Base-by-base conservation (phyloP, 1,284 basidiomycete genomes). In the Rhodotorula sp. region DNA sequence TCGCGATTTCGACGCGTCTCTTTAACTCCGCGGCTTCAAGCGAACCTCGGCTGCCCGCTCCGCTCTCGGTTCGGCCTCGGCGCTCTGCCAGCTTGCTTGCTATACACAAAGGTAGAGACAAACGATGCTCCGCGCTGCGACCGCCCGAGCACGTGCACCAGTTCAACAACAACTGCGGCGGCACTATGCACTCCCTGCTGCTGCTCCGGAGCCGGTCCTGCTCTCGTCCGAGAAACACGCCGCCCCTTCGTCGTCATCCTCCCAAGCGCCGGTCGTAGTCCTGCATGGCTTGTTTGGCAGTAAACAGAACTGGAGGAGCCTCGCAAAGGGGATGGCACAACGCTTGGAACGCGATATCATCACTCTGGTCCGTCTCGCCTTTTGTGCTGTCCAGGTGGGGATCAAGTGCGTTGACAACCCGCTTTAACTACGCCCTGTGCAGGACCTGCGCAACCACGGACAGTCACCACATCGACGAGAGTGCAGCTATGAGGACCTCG, bases 381-480 rank as follows among this genome's bases (percentile, higher is more conserved):
- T 34, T 34, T 34, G 34, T 34, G 34, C 34, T 34, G 34, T 34
- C 7, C 34, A 8, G 34, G 34, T 34, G 34, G 34, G 34, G 34
- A 34, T 34, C 3, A 34, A 34, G 34, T 34, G 34, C 34, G 23
- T 23, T 45, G 34, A 21, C 38, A 56, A n/a, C n/a, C n/a, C 19
- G 15, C 8, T 54, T 28, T 43, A 28, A 28, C 28, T 34, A 34
- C 57, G 45, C n/a, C 19, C 14, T 23, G 54, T 23, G 56, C 72
- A 91, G 89, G 92, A 94, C 80, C 83, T 94, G 18, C 85, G 92
- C 23, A 94, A 94, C 76, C 92, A 93, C 77, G 92, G 92, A 5
- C 81, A 85, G 12, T 92, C 91, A 0, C 90, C 90, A 0, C 90
- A 91, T 79, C 83, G 83, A 18, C 82, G 82, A 15, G 87, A 87